Conservation (phyloP, 2,329 filamentous ascomycete genomes). For the Chrysoporthe cubensis region DNA sequence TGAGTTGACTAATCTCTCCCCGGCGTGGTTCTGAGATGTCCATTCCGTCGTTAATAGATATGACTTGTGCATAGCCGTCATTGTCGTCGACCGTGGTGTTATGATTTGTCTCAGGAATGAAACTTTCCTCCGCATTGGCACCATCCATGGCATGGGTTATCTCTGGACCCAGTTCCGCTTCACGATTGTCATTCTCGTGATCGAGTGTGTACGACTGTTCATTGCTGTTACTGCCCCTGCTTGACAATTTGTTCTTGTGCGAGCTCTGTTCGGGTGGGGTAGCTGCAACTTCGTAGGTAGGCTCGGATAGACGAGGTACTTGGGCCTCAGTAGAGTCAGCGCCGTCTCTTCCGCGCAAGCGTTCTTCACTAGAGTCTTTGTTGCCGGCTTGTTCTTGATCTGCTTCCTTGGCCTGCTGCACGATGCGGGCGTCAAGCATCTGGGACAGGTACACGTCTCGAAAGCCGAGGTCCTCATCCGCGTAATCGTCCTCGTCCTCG, state of each 20-base stretch:
- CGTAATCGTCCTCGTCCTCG: conserved; percentile 62
- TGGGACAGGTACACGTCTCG: conserved; percentile 64
- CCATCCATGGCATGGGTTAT: conserved; percentile 6
- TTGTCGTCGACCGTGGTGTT: conserved; percentile 14
- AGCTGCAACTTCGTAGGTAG: conserved; percentile 20
- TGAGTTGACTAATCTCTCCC: conserved; percentile 48
- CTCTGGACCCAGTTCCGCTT: conserved; percentile 27
- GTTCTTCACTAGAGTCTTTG: background rate
- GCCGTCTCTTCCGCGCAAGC: background rate
- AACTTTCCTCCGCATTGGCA: conserved; percentile 29
- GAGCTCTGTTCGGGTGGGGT: conserved; percentile 20
- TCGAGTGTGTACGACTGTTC: conserved; percentile 14
- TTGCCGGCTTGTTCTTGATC: background rate
- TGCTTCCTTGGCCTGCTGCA: conserved; percentile 48
- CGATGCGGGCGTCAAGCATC: conserved; percentile 69
- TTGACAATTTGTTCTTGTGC: conserved; percentile 5
- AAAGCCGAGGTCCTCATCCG: conserved; percentile 61
- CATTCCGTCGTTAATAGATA: conserved; percentile 23
- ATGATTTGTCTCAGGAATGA: conserved; percentile 33
- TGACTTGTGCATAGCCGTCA: conserved; percentile 13
- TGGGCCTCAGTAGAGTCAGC: background rate
- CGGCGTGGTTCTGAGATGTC: conserved; percentile 41
- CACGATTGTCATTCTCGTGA: conserved; percentile 4
- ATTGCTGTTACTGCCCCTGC: conserved; percentile 35
- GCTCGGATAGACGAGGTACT: background rate